Evolutionary conservation across 1,139 yeast species (phyloP).

Genomic region (Geotrichum cucujoidarum): DNA sequence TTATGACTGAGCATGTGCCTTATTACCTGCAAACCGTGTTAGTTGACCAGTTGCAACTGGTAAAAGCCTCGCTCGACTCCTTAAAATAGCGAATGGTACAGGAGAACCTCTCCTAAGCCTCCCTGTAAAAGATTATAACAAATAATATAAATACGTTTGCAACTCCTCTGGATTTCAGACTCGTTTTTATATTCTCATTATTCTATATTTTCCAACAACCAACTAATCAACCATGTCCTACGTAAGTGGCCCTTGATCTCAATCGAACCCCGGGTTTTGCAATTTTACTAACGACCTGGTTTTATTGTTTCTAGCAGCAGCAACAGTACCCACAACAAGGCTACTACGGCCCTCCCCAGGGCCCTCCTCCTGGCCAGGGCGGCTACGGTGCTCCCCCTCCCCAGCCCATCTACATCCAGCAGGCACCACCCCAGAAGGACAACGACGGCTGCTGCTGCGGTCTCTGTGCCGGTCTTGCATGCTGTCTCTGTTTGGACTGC

Average conservation of each 20-base stretch:
- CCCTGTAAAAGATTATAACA: too few relatives aligned
- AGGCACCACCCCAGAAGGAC: slow-evolving; percentile 25
- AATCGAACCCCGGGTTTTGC: slow-evolving; percentile 5
- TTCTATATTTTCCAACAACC: too few relatives aligned
- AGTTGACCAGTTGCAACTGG: too few relatives aligned
- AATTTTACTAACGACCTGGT: too few relatives aligned
- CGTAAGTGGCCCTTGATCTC: slow-evolving; percentile 18
- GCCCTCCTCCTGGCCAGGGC: not conserved
- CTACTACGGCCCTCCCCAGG: slow-evolving; percentile 18
- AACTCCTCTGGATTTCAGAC: too few relatives aligned
- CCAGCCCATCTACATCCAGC: slow-evolving; percentile 30
- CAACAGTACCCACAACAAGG: slow-evolving; percentile 17
- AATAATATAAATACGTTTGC: too few relatives aligned
- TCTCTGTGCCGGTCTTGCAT: slow-evolving; percentile 33
- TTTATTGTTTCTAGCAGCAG: slow-evolving; percentile 21
- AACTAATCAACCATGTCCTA: slow-evolving; percentile 22
- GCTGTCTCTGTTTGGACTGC: slow-evolving; percentile 31
- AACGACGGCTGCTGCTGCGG: slow-evolving; percentile 34
- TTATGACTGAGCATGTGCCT: too few relatives aligned
- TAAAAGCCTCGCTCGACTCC: too few relatives aligned
- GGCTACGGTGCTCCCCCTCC: slow-evolving; percentile 17
- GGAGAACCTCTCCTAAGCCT: too few relatives aligned
- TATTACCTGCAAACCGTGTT: too few relatives aligned
- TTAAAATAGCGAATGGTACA: too few relatives aligned
- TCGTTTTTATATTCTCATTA: too few relatives aligned